Evolutionary conservation across 1,284 basidiomycete genomes (phyloP), one percentile per base, ranked within the genome.

Genomic region (Jaminaea rosea): DNA sequence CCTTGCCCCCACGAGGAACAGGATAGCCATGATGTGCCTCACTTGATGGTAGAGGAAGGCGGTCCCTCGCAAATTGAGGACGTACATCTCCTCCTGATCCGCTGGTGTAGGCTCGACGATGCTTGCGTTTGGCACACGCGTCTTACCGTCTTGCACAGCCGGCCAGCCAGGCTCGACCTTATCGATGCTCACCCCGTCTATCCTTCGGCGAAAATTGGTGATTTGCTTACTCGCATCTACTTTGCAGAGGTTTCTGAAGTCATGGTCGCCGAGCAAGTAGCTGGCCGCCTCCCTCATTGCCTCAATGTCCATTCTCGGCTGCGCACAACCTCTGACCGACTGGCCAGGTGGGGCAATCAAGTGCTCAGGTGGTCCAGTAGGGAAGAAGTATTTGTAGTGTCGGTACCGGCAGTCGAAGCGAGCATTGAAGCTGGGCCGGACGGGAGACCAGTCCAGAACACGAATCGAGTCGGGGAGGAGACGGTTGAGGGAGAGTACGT

Each of bases 21-120:
- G 79, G 44, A 94, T 75, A 1, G 88, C 87, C 81, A 97, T 87
- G 75, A 97, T 96, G 73, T 96, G 89, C 37, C 93, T 82, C 10
- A 98, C 94, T 78, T 97, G 93, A 75, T 99, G 90, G 76, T 94
- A 98, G 37, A 98, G 78, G 73, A 96, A 96, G 0, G 91, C 92
- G 0, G 81, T 85, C 1, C 92, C 92, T 36, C 86, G 78, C 31
- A 97, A 82, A 73, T 97, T 87, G 62, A 97, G 80, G 24, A 92
- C 87, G 64, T 84, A 83, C 64, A 67, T 68, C 13, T 50, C 47
- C 46, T 72, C 69, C 17, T 48, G 46, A 50, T 4, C 10, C n/a
- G n/a, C n/a, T n/a, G n/a, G n/a, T n/a, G n/a, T n/a, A n/a, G n/a
- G n/a, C n/a, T n/a, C n/a, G n/a, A n/a, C n/a, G n/a, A n/a, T n/a